A percentile compares a stretch with the other conserved stretches of the same genome.
phyloP scores from a whole-genome alignment of 1,284 basidiomycete genomes.

The Abortiporus biennis region DNA sequence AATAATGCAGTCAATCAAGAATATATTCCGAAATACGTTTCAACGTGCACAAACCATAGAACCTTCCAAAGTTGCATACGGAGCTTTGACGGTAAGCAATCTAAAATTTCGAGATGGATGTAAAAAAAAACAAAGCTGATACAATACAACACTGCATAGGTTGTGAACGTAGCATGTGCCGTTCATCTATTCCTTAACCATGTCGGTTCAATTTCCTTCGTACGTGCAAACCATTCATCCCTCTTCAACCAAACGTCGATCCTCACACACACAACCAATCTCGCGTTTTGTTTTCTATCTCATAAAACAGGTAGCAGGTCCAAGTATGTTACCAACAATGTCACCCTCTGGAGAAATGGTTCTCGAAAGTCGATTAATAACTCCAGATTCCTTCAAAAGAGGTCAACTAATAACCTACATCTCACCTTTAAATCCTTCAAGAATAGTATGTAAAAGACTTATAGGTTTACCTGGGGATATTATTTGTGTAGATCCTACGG shows the following conservation, averaged over 20 bases:
- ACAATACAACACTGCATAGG: conserved; percentile 30
- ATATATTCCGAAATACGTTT: too few species aligned
- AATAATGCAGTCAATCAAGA: too few species aligned
- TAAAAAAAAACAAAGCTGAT: too few species aligned
- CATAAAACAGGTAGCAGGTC: conserved; percentile 43
- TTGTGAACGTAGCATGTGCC: conserved; percentile 44
- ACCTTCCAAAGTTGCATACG: too few species aligned
- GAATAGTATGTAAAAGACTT: conserved; percentile 85
- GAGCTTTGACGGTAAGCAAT: too few species aligned
- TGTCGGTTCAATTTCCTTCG: conserved; percentile 48
- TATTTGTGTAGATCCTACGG: conserved; percentile 82
- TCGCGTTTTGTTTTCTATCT: not conserved
- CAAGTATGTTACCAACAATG: conserved; percentile 89
- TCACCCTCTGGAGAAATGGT: conserved; percentile 52
- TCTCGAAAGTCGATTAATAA: conserved; percentile 56
- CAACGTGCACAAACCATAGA: too few species aligned
- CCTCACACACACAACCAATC: too few species aligned
- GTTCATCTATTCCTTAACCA: conserved; percentile 56
- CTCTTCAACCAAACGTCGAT: not conserved
- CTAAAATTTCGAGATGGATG: too few species aligned
- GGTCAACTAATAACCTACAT: conserved; percentile 81
- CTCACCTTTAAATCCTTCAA: conserved; percentile 68
- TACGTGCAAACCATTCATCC: conserved; percentile 22
- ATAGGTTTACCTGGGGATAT: conserved; percentile 89
- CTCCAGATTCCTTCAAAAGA: conserved; percentile 48